A percentile compares a stretch with the other conserved stretches of the same genome.
These are phyloP conservation scores for Phytophthora pisi DNA, from an alignment of 352 stramenopile genomes.

Conservation along the genomic window DNA sequence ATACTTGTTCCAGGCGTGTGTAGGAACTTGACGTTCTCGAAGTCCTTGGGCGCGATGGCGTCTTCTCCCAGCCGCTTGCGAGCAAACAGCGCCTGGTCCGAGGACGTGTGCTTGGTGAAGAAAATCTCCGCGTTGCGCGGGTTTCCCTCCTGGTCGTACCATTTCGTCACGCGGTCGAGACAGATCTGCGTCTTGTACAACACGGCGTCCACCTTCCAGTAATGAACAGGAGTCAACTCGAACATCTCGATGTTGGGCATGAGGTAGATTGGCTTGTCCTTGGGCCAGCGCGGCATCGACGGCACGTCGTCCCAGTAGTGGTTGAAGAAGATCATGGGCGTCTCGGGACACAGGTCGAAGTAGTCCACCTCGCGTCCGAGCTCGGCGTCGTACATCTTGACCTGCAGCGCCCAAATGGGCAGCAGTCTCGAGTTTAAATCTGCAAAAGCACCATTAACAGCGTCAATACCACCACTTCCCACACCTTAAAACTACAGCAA, in stretches of 20 bases:
- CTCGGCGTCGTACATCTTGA: slow-evolving; percentile 38
- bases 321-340: slow-evolving; percentile 60
- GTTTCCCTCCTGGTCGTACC: slow-evolving; percentile 67
- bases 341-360: slow-evolving; percentile 57
- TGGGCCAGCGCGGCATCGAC: slow-evolving; percentile 32
- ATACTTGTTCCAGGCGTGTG: slow-evolving; percentile 46
- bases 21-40: slow-evolving; percentile 38
- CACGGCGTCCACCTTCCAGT: slow-evolving; percentile 48
- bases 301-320: slow-evolving; percentile 57
- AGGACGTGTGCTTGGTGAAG: slow-evolving; percentile 69
- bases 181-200: slow-evolving; percentile 59
- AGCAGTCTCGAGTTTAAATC: slow-evolving; percentile 50
- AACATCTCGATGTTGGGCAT: slow-evolving; percentile 70
- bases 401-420: slow-evolving; percentile 50
- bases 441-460: slow-evolving; percentile 4
- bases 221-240: no score
- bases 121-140: slow-evolving; percentile 51
- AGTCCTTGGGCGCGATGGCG: slow-evolving; percentile 38
- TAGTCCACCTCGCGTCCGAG: slow-evolving; percentile 42
- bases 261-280: slow-evolving; percentile 49
- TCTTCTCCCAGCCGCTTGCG: slow-evolving; percentile 25
- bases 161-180: slow-evolving; percentile 45
- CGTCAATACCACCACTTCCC: slow-evolving; percentile 2
- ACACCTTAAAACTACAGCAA: slow-evolving; percentile 6
- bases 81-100: slow-evolving; percentile 46